Base-by-base conservation (phyloP, 2,329 filamentous ascomycete species). In the Colletotrichum sp. region DNA sequence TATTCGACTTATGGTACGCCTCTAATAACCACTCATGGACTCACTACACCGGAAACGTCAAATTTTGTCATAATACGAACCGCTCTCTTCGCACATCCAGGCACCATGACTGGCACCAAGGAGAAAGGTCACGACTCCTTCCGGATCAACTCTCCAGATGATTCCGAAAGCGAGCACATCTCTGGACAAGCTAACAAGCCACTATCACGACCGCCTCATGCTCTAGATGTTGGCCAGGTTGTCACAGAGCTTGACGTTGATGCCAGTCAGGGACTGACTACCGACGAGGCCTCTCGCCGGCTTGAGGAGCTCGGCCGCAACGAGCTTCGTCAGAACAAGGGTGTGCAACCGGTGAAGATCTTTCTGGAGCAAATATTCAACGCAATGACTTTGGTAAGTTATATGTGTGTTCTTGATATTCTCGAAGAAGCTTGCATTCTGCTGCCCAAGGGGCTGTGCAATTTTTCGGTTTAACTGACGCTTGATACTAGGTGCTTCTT, bases 301-400 rank as follows among this genome's bases (percentile, higher is more conserved):
- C 84, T 93, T 3, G 87, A 90, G 30, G 83, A 90, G 63, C 89
- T 90, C 84, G 93, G 93, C 6, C 83, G 85, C n/a, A 95, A 95
- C 78, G 90, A 94, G 75, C 88, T 95, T 13, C 91, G 92, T 68
- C 90, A 92, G 65, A 88, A 86, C 9, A 86, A 89, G 69, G 90
- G 90, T 8, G 92, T 94, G 24, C 90, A 90, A 71, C 88, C 91
- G 30, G 79, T 89, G 71, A 93, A 93, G 80, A 94, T 94, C 77
- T 84, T 95, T 26, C 85, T 94, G 63, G 87, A 89, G 36, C 93
- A 95, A 81, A 86, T 94, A 64, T 92, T 92, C 75, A 94, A 94
- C 82, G 92, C 92, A 16, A 91, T 94, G 90, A 94, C 91, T 78
- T 82, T 94, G 83, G 93, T 93, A 80, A 80, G 82, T 78, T 21